Base-by-base conservation (phyloP, 306 rosid species). In the Hippophae gyantsensis region DNA sequence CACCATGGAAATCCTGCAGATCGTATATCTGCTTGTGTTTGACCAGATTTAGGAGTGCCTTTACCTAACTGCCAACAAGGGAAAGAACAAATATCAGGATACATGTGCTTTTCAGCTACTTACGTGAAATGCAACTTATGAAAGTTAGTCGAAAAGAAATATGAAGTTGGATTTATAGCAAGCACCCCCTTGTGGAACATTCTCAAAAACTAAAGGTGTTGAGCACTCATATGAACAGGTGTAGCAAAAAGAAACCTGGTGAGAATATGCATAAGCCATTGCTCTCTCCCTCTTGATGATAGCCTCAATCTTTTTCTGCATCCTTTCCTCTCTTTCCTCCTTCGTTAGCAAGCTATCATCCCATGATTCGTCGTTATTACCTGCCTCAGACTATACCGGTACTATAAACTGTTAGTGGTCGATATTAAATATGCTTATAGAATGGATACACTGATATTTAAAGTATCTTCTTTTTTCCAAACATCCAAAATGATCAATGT, bases 211-310 rank as follows among this genome's bases (percentile, higher is more conserved):
- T 32, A 47, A 47, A 49, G n/a, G 26, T 48, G 10, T 13, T 3
- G 14, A 48, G 13, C 4, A 48, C 14, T 11, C 3, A n/a, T 10
- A 10, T n/a, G 13, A 6, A 7, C 52, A 48, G 12, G 12, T n/a
- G 3, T 5, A 12, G 27, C 8, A 32, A 32, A 32, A 2, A 61
- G 66, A 57, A 71, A 87, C 96, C 95, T 85, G 96, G 75, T 85
- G 86, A 14, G 98, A 92, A 72, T 86, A 86, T 50, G 99, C 90
- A 65, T 86, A 93, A 61, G 99, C 97, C 99, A 86, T 93, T 52
- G 90, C 82, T 70, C 94, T 84, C 40, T 93, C 99, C 75, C 99
- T 86, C 73, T 88, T 93, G 77, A 93, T 68, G 50, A 88, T 71
- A 14, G 99, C 99, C 64, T 88, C 94, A 2, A 86, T 90, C 76